Percentiles rank a stretch among this genome's conserved stretches.
Conservation (phyloP, 495 filamentous ascomycete species). For the Friedmanniomyces endolithicus region DNA sequence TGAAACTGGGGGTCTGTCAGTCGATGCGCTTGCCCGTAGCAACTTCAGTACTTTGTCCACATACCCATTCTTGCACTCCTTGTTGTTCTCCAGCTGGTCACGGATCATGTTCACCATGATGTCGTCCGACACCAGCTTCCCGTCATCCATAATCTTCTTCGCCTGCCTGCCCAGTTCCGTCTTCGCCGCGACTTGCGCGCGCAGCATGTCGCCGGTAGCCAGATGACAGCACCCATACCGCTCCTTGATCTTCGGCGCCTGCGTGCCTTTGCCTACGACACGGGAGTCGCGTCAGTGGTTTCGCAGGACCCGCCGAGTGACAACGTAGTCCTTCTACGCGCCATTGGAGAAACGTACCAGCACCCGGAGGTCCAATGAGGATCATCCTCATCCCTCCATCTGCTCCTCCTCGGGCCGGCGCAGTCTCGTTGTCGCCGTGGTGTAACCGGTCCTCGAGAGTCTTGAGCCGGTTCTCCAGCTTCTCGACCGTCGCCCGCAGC, state of each 20-base stretch:
- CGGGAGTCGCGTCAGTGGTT: not conserved
- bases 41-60: not conserved
- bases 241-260: slow-evolving; percentile 94
- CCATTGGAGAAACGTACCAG: slow-evolving; percentile 49
- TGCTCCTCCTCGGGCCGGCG: slow-evolving; percentile 36
- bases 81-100: slow-evolving; percentile 84
- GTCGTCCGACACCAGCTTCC: slow-evolving; percentile 93
- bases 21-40: slow-evolving; percentile 13
- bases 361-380: slow-evolving; percentile 92
- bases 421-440: slow-evolving; percentile 29
- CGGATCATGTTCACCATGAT: slow-evolving; percentile 99
- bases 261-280: slow-evolving; percentile 85
- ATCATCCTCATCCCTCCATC: slow-evolving; percentile 74
- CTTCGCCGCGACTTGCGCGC: slow-evolving; percentile 96
- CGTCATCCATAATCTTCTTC: slow-evolving; percentile 99
- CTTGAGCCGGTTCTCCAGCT: slow-evolving; percentile 72
- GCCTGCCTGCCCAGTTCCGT: slow-evolving; percentile 87
- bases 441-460: slow-evolving; percentile 55
- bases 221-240: slow-evolving; percentile 94
- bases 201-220: slow-evolving; percentile 98
- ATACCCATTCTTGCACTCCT: slow-evolving; percentile 90
- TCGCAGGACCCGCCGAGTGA: not conserved
- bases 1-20: slow-evolving; percentile 55
- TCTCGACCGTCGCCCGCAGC: slow-evolving; percentile 46
- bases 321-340: not conserved